Evolutionary conservation across 495 filamentous ascomycete species (phyloP), one percentile per base, ranked within the genome.

Genomic region (Talaromyces nanjingensis): DNA sequence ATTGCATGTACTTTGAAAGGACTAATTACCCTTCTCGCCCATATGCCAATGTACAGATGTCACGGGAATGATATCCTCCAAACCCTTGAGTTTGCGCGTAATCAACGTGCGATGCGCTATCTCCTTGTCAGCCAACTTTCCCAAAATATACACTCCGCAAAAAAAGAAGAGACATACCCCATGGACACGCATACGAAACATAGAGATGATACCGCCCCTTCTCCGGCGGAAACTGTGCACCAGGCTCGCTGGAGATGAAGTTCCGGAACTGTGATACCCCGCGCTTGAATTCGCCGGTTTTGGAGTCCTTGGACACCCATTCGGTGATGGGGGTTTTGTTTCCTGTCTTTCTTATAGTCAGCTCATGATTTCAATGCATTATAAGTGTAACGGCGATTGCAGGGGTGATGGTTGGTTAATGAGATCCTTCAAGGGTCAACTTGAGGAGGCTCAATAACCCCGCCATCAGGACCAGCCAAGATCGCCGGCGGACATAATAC

Each of bases 221-320:
- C 72, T 89, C 87, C 0, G 87, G 80, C 11, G 87, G 87, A 65
- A 88, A 89, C 62, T 87, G 72, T 4, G 87, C 83, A 8, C 80
- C 84, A 6, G 84, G 71, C 63, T 89, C 73, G 54, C 77, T 79
- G n/a, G 83, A 90, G 74, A 93, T 87, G 72, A 77, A 89, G 72
- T 85, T 82, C 49, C 90, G 87, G 74, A 92, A 92, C 59, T 81
- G 79, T 47, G 87, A 89, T 63, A 75, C 76, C 69, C 86, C 86
- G 34, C 90, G 88, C 77, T 94, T 96, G 86, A 96, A 97, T 75
- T 96, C 92, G 76, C 93, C 93, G 2, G 85, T 82, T 65, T 84
- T 88, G 75, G 92, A 89, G 63, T 77, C 77, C 39, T 86, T 87
- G 24, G 82, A 77, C 18, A 92, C 92, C 91, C 91, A 97, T 68